A percentile compares a stretch with the other conserved stretches of the same genome.
Conservation (phyloP, 352 stramenopile genomes). For the Phytophthora crassamura region DNA sequence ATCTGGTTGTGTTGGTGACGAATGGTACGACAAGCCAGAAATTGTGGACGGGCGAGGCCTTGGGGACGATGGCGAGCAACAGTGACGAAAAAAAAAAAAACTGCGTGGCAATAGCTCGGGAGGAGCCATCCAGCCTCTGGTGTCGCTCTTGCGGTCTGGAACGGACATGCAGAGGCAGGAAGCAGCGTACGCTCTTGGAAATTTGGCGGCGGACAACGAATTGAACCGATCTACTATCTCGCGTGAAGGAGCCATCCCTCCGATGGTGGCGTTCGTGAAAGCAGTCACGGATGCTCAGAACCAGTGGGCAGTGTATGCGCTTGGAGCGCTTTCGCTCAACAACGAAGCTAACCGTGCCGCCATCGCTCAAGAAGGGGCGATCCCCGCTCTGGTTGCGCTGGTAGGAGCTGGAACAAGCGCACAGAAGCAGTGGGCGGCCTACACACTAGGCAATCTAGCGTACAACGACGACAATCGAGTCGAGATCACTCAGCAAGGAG, state of each 20-base stretch:
- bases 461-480: constrained; percentile 28
- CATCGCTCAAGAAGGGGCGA: constrained; percentile 28
- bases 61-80: constrained; percentile 29
- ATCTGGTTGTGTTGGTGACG: constrained; percentile 17
- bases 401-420: constrained; percentile 6
- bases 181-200: constrained; percentile 23
- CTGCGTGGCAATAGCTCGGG: constrained; percentile 19
- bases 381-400: constrained; percentile 20
- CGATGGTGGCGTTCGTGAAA: constrained; percentile 27
- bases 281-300: constrained; percentile 30
- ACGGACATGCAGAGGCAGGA: constrained; percentile 33
- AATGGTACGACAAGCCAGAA: constrained; percentile 26
- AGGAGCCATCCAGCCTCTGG: constrained; percentile 19
- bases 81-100: constrained; percentile 23
- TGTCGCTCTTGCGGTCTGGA: constrained; percentile 20
- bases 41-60: constrained; percentile 21
- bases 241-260: constrained; percentile 28
- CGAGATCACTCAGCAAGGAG: constrained; percentile 19
- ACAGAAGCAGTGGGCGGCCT: constrained; percentile 30
- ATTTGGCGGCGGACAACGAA: constrained; percentile 18
- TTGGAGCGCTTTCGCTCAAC: constrained; percentile 19
- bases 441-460: constrained; percentile 26
- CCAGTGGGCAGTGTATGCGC: constrained; percentile 28
- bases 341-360: constrained; percentile 26
- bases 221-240: constrained; percentile 19